Evolutionary conservation across 1,284 basidiomycete species (phyloP), one percentile per base, ranked within the genome.

Genomic region (Sporisorium scitamineum): DNA sequence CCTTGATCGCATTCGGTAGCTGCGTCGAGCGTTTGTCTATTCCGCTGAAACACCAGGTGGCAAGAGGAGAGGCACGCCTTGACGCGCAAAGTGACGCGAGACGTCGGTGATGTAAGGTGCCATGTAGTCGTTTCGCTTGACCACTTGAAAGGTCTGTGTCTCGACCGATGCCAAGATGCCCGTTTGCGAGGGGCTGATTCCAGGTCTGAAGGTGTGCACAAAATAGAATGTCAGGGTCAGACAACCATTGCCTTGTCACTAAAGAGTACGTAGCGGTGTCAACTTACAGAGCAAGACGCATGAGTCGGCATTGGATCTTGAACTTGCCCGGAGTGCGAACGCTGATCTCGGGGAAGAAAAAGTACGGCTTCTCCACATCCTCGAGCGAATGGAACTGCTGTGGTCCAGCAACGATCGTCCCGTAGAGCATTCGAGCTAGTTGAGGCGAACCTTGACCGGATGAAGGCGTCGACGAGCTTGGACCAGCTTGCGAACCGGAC

Each of bases 321-420:
- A 76, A 81, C 31, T 57, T 55, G n/a, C 79, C 79, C 7, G 69
- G 50, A 4, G 66, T 62, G 14, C 79, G 56, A 31, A 81, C 53
- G 41, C 71, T 74, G 50, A 81, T 70, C 51, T 81, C 79, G 50
- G 79, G 75, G 39, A 81, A 81, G 63, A 81, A 68, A 20, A 81
- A 76, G 50, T 65, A 75, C 1, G 62, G 47, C 32, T 62, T 65
- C 9, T 63, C 48, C 20, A 47, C 52, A 5, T 50, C 34, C 24
- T 41, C 60, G 10, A 39, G 72, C 32, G 66, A 39, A 0, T 44
- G 24, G 27, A 65, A 61, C 24, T 42, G 61, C 39, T 71, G 72
- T 5, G 78, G 62, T 22, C 63, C 75, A 0, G 76, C 73, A 1
- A 69, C 66, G 22, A 79, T 60, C 5, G 78, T 79, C 10, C 78